Base-by-base conservation (phyloP, 192 early-diverging fungal species). In the Diversispora epigaea region DNA sequence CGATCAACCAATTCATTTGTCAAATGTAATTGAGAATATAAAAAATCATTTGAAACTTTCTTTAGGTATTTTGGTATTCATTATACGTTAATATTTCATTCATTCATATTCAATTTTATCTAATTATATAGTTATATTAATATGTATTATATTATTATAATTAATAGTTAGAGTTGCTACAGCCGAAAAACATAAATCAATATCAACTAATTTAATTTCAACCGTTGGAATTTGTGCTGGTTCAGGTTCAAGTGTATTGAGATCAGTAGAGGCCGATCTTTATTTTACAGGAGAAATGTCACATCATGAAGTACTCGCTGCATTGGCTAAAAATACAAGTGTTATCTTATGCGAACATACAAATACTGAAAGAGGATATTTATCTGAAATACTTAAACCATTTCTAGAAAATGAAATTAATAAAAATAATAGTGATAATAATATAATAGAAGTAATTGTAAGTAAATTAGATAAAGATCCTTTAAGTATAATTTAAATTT, bases 251-350 rank as follows among this genome's bases (percentile, higher is more conserved):
- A 91, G 88, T 4, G 89, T 95, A 7, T 78, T 95, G 14, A 76
- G 76, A 12, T 79, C 83, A 0, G 75, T 81, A 0, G 77, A 79
- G 15, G 91, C 94, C 4, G 95, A 97, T 79, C 75, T 98, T 39
- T 94, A 89, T 75, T 87, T 94, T 44, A 95, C 97, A 8, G 97
- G 96, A 14, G 97, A 98, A 85, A 94, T 98, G 91, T 89, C 89
- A 14, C 97, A 98, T 76, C 97, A 98, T 64, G 94, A 95, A 54
- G 89, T 96, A 5, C 85, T 98, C n/a, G 93, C 88, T 32, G 92
- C 94, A 12, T 68, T 92, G 6, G 89, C 88, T 9, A 85, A 89
- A 54, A 85, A 87, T 68, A 93, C 89, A 12, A 93, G 92, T 71
- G 93, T 96, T 4, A 86, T 98, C 47, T 83, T 98, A 68, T 93